These are phyloP conservation scores for Cichorium intybus DNA, from an alignment of 140 eudicot genomes.

Conservation along the genomic window DNA sequence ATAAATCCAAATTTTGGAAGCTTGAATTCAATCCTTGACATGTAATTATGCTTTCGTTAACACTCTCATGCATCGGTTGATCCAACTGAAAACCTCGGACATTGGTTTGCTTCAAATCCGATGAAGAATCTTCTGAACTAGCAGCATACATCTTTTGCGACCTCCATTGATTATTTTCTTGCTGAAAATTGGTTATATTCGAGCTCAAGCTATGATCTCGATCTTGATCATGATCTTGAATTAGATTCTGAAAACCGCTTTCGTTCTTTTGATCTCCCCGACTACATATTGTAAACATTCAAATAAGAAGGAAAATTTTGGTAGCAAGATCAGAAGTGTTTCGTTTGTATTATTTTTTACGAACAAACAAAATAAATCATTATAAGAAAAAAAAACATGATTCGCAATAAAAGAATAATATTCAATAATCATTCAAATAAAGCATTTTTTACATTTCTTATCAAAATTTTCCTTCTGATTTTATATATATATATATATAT, in stretches of 20 bases:
- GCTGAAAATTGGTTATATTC: slow-evolving; percentile 30
- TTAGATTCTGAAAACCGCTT: slow-evolving; percentile 44
- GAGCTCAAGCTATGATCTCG: slow-evolving; percentile 53
- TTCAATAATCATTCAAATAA: too few species aligned
- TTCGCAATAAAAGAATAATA: too few species aligned
- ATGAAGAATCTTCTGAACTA: slow-evolving; percentile 34
- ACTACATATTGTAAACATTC: slow-evolving; percentile 16
- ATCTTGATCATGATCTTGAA: slow-evolving; percentile 60
- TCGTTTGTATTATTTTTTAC: too few species aligned
- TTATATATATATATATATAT: slow-evolving; percentile 9
- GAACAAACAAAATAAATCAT: too few species aligned
- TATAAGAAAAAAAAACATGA: too few species aligned
- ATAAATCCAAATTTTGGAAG: slow-evolving; percentile 46
- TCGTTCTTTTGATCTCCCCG: slow-evolving; percentile 56
- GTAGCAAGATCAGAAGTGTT: too few species aligned
- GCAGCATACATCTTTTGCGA: slow-evolving; percentile 36
- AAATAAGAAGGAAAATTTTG: too few species aligned
- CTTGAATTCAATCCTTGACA: slow-evolving; percentile 37
- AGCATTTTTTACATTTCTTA: too few species aligned
- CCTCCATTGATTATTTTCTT: slow-evolving; percentile 49
- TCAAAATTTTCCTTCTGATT: too few species aligned
- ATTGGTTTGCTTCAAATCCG: slow-evolving; percentile 36
- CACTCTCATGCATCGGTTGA: slow-evolving; percentile 31
- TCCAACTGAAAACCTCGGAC: slow-evolving; percentile 42
- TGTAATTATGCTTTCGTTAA: slow-evolving; percentile 29